These are phyloP conservation scores for Cardamine chenopodiifolia DNA, from an alignment of 345 rosid species.

Conservation along the genomic window DNA sequence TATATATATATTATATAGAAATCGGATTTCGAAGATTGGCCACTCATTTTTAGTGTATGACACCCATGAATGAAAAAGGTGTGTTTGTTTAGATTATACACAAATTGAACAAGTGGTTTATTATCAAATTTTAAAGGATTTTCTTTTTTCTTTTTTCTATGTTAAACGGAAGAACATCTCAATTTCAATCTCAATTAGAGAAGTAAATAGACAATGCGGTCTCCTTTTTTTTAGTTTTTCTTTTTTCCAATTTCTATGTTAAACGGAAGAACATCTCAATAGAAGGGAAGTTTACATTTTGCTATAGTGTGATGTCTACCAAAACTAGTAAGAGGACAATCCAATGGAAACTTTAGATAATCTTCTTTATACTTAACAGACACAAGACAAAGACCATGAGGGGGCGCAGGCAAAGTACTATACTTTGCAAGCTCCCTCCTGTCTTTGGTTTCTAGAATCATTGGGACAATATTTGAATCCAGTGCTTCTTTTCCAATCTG, in stretches of 20 bases:
- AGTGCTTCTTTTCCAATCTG: constrained; percentile 85
- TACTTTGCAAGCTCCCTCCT: constrained; percentile 82
- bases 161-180: too few species aligned
- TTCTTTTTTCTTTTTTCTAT: too few species aligned
- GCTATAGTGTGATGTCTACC: too few species aligned
- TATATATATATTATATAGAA: neutral
- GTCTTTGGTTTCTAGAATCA: constrained; percentile 63
- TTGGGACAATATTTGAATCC: constrained; percentile 69
- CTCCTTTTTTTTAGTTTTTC: too few species aligned
- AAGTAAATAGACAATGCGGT: neutral
- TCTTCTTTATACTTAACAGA: constrained; percentile 50
- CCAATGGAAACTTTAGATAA: constrained; percentile 54
- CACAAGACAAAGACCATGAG: constrained; percentile 84
- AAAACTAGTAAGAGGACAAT: too few species aligned
- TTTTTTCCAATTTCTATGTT: neutral
- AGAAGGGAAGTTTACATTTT: constrained; percentile 68
- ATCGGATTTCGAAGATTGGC: neutral
- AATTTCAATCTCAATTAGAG: too few species aligned
- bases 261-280: constrained; percentile 24
- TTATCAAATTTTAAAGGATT: neutral
- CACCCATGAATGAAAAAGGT: neutral
- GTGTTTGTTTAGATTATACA: neutral
- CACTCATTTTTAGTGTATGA: neutral
- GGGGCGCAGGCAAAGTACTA: constrained; percentile 56
- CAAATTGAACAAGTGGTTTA: neutral